Base-by-base conservation (phyloP, 768 basidiomycete species). In the Lepiota venenata region DNA sequence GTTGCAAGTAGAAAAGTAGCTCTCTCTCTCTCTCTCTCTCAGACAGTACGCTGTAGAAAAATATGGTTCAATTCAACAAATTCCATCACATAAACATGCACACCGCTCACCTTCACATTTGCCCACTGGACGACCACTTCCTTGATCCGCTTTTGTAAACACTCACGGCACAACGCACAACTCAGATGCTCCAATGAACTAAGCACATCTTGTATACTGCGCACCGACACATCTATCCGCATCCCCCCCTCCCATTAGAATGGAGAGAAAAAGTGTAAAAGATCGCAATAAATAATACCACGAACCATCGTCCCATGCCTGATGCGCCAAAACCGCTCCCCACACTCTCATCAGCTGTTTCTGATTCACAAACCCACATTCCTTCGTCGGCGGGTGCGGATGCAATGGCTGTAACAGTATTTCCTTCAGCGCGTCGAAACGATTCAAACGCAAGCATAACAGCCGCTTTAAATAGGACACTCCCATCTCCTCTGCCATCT, bases 281-380 rank as follows among this genome's bases (percentile, higher is more conserved):
- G n/a, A n/a, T n/a, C n/a, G n/a, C n/a, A n/a, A n/a, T n/a, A 14
- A 46, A 12, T 15, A 22, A 25, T 3, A 32, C 25, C 21, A 64
- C 63, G n/a, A 57, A 72, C 73, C 71, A 1, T 69, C 58, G 48
- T 73, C 71, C 73, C 73, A 75, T 9, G 64, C 65, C 4, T 74
- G 57, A 61, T 68, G 67, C 0, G 73, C 69, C 7, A 71, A 58
- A 3, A 68, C 67, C 4, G 74, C 59, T 2, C 68, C 66, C 74
- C 75, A 76, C 4, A 71, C 68, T n/a, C 73, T 61, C 14, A 60
- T 63, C 16, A 74, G 47, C 14, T 60, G 62, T 47, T 68, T 70
- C 61, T 74, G 75, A n/a, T 69, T 64, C 0, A 11, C 37, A 48
- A 69, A 69, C 35, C 56, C 60, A 52, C 75, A 76, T 10, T 60